These are phyloP conservation scores for Chlorella variabilis DNA, from an alignment of 163 green algal species.

Conservation along the genomic window DNA sequence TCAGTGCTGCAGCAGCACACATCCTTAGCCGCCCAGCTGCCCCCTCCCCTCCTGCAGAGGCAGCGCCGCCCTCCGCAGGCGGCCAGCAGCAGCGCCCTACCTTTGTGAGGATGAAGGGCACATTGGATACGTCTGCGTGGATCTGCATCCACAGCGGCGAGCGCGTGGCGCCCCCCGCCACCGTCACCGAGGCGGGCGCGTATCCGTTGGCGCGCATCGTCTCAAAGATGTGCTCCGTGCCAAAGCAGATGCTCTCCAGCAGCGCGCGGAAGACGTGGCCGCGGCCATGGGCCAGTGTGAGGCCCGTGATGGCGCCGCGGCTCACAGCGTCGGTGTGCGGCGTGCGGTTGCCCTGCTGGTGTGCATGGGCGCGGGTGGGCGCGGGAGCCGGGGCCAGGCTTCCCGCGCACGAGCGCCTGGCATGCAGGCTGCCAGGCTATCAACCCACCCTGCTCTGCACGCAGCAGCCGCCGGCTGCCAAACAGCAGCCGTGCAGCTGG, in stretches of 20 bases:
- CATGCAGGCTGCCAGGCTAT: no score
- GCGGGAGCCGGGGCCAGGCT: no score
- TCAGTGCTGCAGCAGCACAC: no score
- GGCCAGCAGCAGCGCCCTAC: background rate
- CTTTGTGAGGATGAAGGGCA: constrained; percentile 75
- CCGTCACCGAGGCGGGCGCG: constrained; percentile 55
- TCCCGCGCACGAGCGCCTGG: no score
- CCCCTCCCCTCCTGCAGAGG: no score
- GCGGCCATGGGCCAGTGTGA: constrained; percentile 75
- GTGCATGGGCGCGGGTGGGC: no score
- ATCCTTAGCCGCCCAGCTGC: no score
- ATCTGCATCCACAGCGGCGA: constrained; percentile 83
- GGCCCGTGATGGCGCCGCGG: constrained; percentile 71
- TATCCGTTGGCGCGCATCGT: constrained; percentile 70
- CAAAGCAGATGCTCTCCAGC: constrained; percentile 78
- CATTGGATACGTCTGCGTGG: constrained; percentile 74
- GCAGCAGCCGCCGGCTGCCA: no score
- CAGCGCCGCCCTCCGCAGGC: no score
- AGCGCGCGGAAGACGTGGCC: constrained; percentile 78
- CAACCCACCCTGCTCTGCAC: no score
- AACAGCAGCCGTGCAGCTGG: no score
- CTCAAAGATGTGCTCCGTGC: constrained; percentile 76
- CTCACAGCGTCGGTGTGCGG: constrained; percentile 81
- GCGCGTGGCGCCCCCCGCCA: constrained; percentile 74
- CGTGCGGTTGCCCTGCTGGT: constrained; percentile 85